Conservation (phyloP, 164 flowering plant species). For the Tinospora cordifolia region DNA sequence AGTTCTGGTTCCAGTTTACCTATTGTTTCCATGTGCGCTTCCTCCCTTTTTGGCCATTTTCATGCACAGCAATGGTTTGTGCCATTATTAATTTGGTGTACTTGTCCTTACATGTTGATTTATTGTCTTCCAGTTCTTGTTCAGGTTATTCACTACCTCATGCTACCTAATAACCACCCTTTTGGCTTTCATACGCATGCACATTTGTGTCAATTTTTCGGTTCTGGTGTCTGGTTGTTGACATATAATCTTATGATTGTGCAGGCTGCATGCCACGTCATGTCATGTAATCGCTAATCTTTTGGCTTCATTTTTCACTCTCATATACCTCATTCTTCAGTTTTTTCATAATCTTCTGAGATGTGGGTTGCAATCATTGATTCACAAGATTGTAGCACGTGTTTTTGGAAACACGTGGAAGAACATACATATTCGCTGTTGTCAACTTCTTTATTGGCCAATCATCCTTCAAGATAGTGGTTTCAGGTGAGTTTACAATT, state of each 20-base stretch:
- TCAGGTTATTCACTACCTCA: slow-evolving; percentile 40
- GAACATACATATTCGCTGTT: slow-evolving; percentile 54
- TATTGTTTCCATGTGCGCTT: slow-evolving; percentile 26
- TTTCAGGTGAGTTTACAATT: slow-evolving; percentile 39
- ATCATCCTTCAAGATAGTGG: slow-evolving; percentile 42
- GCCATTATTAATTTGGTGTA: neutral
- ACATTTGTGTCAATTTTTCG: no score
- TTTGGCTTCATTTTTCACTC: slow-evolving; percentile 50
- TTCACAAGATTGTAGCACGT: slow-evolving; percentile 21
- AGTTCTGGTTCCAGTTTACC: slow-evolving; percentile 13
- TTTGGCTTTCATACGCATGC: slow-evolving; percentile 25
- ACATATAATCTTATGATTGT: slow-evolving; percentile 19
- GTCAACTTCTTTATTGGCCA: slow-evolving; percentile 86
- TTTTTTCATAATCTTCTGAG: slow-evolving; percentile 28
- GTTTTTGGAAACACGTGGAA: slow-evolving; percentile 38
- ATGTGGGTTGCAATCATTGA: slow-evolving; percentile 27
- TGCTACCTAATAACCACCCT: slow-evolving; percentile 39
- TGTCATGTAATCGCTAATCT: slow-evolving; percentile 38
- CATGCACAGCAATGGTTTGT: no score
- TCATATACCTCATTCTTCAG: slow-evolving; percentile 59
- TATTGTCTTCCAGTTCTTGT: slow-evolving; percentile 16
- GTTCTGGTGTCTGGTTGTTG: neutral
- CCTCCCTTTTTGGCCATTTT: slow-evolving; percentile 5
- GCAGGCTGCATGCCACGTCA: slow-evolving; percentile 41
- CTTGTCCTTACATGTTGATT: slow-evolving; percentile 15